Evolutionary conservation across 805 yeast species (phyloP), one percentile per base, ranked within the genome.

Genomic region (Wickerhamomyces sydowiorum): DNA sequence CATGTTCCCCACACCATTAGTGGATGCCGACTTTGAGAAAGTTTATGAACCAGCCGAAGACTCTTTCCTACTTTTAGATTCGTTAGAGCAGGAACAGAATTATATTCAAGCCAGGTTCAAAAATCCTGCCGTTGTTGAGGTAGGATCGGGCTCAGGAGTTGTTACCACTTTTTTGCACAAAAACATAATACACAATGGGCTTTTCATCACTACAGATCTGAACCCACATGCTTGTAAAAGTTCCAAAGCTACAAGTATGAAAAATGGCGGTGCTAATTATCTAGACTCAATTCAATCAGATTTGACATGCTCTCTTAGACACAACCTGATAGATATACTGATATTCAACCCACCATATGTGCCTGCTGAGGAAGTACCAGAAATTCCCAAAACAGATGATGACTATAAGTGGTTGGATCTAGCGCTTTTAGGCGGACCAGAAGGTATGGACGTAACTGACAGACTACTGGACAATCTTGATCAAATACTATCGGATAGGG

Each of bases 31-130:
- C 53, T 76, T 72, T 47, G 80, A 75, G n/a, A 73, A 72, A 51
- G 95, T 91, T 4, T 93, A 93, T 59, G 99, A 93, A 56, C 98
- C 99, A 0, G 77, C 95, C 0, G 99, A 93, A 54, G 99, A 93
- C 65, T 78, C 96, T 7, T 93, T 83, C 56, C 75, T 91, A 9
- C 67, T 93, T 9, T 62, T 93, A 35, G 99, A 93, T 59, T 70
- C 83, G 14, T 68, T 93, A 37, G 98, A 93, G 54, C 59, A 67
- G 32, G 83, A 86, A 39, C 60, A 57, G 36, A 51, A 47, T 2
- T 68, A 51, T 29, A 54, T 81, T 19, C 36, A 47, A 10, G 35
- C 45, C 10, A 52, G 49, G n/a, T 71, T 64, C 42, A 29, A 45
- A 17, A 32, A 58, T 1, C 86, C 93, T 0, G 33, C 86, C 0